Percentiles rank a stretch among this genome's conserved stretches.
phyloP scores from a whole-genome alignment of 352 stramenopile species.

The Thalassiosira mediterranea region DNA sequence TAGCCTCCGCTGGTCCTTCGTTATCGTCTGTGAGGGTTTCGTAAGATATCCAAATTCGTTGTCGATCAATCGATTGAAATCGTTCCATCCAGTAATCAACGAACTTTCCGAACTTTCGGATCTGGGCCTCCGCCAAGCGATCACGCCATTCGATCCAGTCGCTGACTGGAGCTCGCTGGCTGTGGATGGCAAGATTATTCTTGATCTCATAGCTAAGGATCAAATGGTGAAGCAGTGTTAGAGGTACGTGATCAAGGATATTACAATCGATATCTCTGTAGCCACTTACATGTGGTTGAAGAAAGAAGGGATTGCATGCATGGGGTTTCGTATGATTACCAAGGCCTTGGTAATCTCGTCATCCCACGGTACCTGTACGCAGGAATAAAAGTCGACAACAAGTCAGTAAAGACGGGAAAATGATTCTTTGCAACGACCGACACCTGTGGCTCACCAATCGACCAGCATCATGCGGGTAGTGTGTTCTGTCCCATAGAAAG shows the following conservation, averaged over 20 bases:
- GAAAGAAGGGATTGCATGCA: conserved; percentile 54
- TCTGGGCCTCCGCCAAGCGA: conserved; percentile 37
- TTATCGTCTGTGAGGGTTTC: conserved; percentile 44
- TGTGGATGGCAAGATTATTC: conserved; percentile 55
- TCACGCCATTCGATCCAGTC: conserved; percentile 60
- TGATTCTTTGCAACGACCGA: too few relatives aligned
- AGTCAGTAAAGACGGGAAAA: too few relatives aligned
- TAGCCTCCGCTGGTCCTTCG: conserved; percentile 41
- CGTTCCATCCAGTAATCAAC: conserved; percentile 54
- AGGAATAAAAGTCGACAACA: conserved; percentile 4
- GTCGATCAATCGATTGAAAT: conserved; percentile 36
- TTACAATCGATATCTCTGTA: too few relatives aligned
- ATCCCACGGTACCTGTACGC: conserved; percentile 41
- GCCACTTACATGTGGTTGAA: conserved; percentile 63
- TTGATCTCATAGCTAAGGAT: conserved; percentile 45
- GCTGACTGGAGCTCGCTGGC: conserved; percentile 39
- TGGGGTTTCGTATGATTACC: conserved; percentile 62
- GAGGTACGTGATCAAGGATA: background rate
- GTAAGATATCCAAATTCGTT: conserved; percentile 54
- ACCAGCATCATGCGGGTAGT: conserved; percentile 57
- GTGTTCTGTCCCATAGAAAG: conserved; percentile 33
- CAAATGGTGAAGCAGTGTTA: background rate
- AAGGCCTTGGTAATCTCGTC: conserved; percentile 48
- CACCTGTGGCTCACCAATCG: conserved; percentile 7
- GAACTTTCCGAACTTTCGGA: conserved; percentile 35